phyloP scores from a whole-genome alignment of 148 eudicot species.

The Bassia scoparia region DNA sequence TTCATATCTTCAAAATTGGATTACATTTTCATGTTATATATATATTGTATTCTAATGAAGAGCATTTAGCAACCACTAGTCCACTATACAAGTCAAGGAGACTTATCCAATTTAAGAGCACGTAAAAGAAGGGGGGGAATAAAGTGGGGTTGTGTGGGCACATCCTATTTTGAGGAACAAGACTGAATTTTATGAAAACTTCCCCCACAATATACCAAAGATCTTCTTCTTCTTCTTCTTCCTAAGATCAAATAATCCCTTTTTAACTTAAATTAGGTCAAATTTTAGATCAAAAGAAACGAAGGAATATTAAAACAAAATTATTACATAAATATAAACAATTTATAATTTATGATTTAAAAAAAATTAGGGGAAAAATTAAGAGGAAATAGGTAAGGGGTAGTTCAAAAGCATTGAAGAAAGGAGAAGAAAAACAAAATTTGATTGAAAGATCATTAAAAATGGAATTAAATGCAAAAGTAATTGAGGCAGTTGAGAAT shows the following conservation, averaged over 20 bases:
- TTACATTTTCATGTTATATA: too few species aligned
- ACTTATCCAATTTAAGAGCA: too few species aligned
- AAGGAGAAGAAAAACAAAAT: slow-evolving; percentile 2
- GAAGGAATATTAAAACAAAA: not conserved
- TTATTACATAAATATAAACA: not conserved
- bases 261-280: not conserved
- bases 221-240: too few species aligned
- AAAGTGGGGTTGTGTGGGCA: not conserved
- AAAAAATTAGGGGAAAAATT: not conserved
- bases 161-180: not conserved
- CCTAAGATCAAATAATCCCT: not conserved
- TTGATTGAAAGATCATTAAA: slow-evolving; percentile 45
- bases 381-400: slow-evolving; percentile 2
- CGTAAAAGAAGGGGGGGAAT: not conserved
- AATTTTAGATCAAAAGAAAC: not conserved
- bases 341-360: too few species aligned
- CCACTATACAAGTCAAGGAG: too few species aligned
- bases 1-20: too few species aligned
- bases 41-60: too few species aligned
- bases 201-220: too few species aligned
- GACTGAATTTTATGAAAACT: too few species aligned
- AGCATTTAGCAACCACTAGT: too few species aligned
- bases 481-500: slow-evolving; percentile 71
- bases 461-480: slow-evolving; percentile 58
- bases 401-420: slow-evolving; percentile 13